Evolutionary conservation across 2,329 filamentous ascomycete genomes (phyloP).

Genomic region (Nemania sp.): DNA sequence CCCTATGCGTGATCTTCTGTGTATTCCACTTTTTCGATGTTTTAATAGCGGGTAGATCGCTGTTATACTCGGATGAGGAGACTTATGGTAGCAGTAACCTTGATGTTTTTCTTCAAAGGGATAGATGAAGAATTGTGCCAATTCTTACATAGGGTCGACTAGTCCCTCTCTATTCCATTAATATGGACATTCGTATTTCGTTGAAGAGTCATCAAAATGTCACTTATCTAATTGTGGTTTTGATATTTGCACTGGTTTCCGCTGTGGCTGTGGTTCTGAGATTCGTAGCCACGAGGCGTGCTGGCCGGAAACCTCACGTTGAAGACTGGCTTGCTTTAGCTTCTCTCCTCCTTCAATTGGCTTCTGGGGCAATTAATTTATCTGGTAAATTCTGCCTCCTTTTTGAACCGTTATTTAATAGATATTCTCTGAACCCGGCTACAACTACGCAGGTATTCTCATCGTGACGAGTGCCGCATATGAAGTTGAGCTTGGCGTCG

Average conservation of each 20-base stretch:
- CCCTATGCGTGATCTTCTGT: no score
- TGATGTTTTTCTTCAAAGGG: no score
- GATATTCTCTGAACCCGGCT: background rate
- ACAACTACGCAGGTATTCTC: background rate
- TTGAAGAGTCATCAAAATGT: background rate
- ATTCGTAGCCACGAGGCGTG: background rate
- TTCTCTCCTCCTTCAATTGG: background rate
- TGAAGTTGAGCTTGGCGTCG: background rate
- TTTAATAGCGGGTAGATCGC: no score
- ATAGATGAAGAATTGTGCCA: no score
- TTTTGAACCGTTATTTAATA: background rate
- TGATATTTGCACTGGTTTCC: background rate
- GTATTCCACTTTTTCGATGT: no score
- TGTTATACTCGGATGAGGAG: no score
- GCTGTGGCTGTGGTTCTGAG: background rate
- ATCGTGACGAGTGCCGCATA: background rate
- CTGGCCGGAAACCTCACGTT: background rate
- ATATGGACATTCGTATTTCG: no score
- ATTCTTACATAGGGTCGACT: no score
- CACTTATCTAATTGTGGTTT: background rate
- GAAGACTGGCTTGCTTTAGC: background rate
- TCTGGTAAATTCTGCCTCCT: background rate
- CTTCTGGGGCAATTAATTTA: background rate
- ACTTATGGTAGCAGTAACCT: no score
- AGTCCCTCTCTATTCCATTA: no score